Conservation (phyloP, 2,329 filamentous ascomycete genomes). For the Arthroderma uncinatum region DNA sequence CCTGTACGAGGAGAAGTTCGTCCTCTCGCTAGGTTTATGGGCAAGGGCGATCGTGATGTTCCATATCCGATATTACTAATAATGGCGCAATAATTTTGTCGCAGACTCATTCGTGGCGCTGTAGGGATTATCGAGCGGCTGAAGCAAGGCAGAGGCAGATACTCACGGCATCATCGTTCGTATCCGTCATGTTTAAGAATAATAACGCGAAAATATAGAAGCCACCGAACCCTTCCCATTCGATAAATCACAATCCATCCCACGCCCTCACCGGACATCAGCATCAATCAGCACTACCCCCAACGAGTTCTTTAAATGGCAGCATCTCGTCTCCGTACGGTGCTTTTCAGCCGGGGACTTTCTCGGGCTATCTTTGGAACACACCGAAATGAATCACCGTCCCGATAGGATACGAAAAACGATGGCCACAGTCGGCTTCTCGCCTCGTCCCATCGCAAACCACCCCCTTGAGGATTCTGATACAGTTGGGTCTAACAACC, state of each 20-base stretch:
- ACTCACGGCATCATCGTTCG: not conserved
- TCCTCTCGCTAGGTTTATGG: not conserved
- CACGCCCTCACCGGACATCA: not conserved
- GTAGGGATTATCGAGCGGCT: not conserved
- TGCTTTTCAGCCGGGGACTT: not conserved
- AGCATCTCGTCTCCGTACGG: not conserved
- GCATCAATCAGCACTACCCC: not conserved
- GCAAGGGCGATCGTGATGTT: not conserved
- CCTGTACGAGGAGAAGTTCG: not conserved
- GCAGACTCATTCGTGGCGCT: not conserved
- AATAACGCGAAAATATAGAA: not conserved
- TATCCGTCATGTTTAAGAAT: not conserved
- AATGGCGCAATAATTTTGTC: constrained; percentile 3
- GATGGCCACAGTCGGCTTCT: constrained; percentile 3
- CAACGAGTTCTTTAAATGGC: not conserved
- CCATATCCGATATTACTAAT: constrained; percentile 1
- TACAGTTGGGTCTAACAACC: constrained; percentile 1
- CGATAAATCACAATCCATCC: not conserved
- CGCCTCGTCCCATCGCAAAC: not conserved
- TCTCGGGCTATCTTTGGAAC: not conserved
- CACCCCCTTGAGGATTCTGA: constrained; percentile 2
- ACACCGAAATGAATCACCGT: constrained; percentile 3
- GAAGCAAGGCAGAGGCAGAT: not conserved
- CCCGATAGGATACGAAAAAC: not conserved
- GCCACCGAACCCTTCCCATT: not conserved